These are phyloP conservation scores for Suillus brevipes DNA, from an alignment of 768 basidiomycete genomes.

Conservation along the genomic window DNA sequence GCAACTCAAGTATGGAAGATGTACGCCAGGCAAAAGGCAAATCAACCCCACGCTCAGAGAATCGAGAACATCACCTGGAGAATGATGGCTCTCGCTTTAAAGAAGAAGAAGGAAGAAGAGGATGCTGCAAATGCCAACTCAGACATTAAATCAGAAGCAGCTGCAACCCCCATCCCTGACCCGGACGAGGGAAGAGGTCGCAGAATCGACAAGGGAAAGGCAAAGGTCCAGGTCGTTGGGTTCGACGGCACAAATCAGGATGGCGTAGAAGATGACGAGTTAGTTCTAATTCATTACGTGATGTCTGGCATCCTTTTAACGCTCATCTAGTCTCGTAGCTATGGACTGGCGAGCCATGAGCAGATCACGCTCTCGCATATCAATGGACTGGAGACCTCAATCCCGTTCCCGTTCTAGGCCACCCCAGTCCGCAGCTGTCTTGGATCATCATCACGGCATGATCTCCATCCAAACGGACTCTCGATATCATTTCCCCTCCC, in stretches of 20 bases:
- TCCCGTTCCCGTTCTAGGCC: constrained; percentile 79
- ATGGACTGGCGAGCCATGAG: constrained; percentile 97
- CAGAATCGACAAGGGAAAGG: constrained; percentile 78
- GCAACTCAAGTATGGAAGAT: constrained; percentile 98
- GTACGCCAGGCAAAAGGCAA: constrained; percentile 89
- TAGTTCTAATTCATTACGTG: constrained; percentile 37
- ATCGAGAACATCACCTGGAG: constrained; percentile 99
- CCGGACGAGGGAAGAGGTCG: constrained; percentile 61
- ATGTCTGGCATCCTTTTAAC: constrained; percentile 22
- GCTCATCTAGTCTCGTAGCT: constrained; percentile 47
- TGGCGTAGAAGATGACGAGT: constrained; percentile 73
- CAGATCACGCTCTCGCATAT: constrained; percentile 84
- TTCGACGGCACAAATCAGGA: constrained; percentile 80
- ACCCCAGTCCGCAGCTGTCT: constrained; percentile 50
- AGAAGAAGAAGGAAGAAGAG: constrained; percentile 83
- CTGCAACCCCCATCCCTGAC: constrained; percentile 13
- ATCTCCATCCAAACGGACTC: constrained; percentile 39
- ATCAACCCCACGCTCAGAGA: constrained; percentile 85
- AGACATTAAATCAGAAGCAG: constrained; percentile 25
- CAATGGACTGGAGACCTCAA: constrained; percentile 88
- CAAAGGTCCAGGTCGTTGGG: constrained; percentile 73
- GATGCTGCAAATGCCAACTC: constrained; percentile 33
- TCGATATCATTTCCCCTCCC: constrained; percentile 47
- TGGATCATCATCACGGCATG: constrained; percentile 45
- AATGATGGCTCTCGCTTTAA: constrained; percentile 95